Evolutionary conservation across 2,329 filamentous ascomycete genomes (phyloP).

Genomic region (Botrytis deweyae): DNA sequence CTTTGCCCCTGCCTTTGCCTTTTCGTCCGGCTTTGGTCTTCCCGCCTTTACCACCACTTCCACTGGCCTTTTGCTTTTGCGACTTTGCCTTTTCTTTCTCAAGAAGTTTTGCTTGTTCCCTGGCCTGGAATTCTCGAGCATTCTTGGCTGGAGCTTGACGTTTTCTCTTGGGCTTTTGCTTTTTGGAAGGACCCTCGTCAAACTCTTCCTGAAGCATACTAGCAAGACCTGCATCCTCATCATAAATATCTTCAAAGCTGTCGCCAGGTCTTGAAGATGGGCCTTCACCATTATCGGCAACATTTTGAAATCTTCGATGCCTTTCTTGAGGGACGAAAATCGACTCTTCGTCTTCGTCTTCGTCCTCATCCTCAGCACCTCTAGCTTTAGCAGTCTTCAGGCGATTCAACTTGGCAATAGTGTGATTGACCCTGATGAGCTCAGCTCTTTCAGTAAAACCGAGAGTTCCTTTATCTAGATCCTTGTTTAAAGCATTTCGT

Average conservation of each 20-base stretch:
- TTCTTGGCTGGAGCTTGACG: constrained; percentile 30
- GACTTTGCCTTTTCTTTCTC: constrained; percentile 30
- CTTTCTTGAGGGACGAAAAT: constrained; percentile 29
- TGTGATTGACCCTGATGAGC: neutral
- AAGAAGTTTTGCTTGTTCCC: constrained; percentile 21
- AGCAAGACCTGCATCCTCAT: constrained; percentile 15
- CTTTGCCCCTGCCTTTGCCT: constrained; percentile 22
- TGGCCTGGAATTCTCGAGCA: constrained; percentile 24
- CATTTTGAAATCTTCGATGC: neutral
- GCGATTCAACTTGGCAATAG: constrained; percentile 1
- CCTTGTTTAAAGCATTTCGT: neutral
- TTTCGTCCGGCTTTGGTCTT: constrained; percentile 18
- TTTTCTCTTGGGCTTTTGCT: constrained; percentile 26
- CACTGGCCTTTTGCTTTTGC: constrained; percentile 27
- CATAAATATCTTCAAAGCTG: neutral
- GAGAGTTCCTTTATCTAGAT: neutral
- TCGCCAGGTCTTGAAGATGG: constrained; percentile 12
- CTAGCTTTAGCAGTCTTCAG: neutral
- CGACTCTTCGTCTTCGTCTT: constrained; percentile 22
- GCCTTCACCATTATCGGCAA: constrained; percentile 10
- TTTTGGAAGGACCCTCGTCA: neutral
- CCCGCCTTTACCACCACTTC: neutral
- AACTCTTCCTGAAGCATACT: constrained; percentile 27
- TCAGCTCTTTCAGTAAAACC: neutral
- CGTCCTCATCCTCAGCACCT: neutral